phyloP scores from a whole-genome alignment of 2,329 filamentous ascomycete genomes.

The Purpureocillium takamizusanense region DNA sequence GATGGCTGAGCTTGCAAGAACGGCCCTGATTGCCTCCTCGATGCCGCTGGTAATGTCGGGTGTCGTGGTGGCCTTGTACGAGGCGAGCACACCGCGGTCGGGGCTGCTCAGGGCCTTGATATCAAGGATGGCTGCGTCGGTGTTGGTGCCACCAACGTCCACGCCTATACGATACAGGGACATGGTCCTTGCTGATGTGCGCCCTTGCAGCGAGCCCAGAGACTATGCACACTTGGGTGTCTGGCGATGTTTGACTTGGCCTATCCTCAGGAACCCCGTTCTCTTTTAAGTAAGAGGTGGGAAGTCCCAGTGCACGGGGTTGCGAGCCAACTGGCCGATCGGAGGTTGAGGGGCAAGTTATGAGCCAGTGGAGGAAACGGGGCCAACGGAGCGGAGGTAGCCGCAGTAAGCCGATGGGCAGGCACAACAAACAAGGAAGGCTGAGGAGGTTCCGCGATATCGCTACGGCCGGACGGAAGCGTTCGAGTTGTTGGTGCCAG shows the following conservation, averaged over 20 bases:
- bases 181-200: slow-evolving; percentile 12
- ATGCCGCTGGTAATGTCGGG: slow-evolving; percentile 41
- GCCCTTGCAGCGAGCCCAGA: not conserved
- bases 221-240: not conserved
- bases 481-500: too few species aligned
- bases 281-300: too few species aligned
- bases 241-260: not conserved
- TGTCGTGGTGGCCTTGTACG: slow-evolving; percentile 39
- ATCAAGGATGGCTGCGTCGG: slow-evolving; percentile 36
- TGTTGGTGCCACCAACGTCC: slow-evolving; percentile 31
- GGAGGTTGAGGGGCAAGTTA: too few species aligned
- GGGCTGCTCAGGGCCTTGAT: slow-evolving; percentile 22
- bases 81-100: slow-evolving; percentile 32
- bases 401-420: too few species aligned
- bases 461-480: too few species aligned
- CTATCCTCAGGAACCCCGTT: too few species aligned
- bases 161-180: slow-evolving; percentile 34
- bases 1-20: slow-evolving; percentile 27
- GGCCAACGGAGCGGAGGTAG: too few species aligned
- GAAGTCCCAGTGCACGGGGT: too few species aligned
- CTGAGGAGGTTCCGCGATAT: too few species aligned
- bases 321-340: too few species aligned
- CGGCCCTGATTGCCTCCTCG: slow-evolving; percentile 31
- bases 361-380: too few species aligned
- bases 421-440: too few species aligned